These are phyloP conservation scores for Neurospora sp. DNA, from an alignment of 2,329 filamentous ascomycete species.

Conservation along the genomic window DNA sequence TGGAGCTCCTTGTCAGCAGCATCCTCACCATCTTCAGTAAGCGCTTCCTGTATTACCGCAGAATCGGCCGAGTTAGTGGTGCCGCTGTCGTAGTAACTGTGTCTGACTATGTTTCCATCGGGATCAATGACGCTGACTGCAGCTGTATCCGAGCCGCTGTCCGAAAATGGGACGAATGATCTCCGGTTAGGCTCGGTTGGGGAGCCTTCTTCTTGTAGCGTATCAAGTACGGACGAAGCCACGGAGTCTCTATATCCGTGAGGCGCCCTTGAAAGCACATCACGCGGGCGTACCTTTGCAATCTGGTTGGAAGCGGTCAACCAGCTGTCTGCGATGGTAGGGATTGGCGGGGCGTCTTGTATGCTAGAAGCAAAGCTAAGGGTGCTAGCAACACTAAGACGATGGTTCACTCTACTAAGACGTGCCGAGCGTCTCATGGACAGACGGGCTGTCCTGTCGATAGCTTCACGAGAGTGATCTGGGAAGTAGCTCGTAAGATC, in stretches of 20 bases:
- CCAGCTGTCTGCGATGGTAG: constrained; percentile 92
- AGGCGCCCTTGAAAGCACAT: constrained; percentile 36
- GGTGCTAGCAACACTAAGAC: constrained; percentile 88
- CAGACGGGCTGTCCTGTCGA: constrained; percentile 88
- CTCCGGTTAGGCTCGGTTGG: constrained; percentile 80
- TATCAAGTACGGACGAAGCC: constrained; percentile 79
- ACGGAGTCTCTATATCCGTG: constrained; percentile 75
- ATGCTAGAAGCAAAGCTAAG: constrained; percentile 87
- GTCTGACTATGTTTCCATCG: constrained; percentile 58
- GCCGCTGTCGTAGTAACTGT: constrained; percentile 79
- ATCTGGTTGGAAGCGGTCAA: constrained; percentile 52
- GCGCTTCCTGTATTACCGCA: constrained; percentile 73
- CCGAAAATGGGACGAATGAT: constrained; percentile 85
- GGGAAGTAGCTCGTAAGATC: constrained; percentile 97
- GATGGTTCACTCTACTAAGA: constrained; percentile 84
- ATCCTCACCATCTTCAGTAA: constrained; percentile 87
- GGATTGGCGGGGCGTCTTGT: constrained; percentile 87
- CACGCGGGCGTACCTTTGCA: constrained; percentile 37
- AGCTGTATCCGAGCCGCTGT: constrained; percentile 62
- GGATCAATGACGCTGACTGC: constrained; percentile 68
- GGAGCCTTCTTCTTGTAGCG: constrained; percentile 79
- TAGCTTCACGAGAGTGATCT: constrained; percentile 85
- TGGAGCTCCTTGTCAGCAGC: constrained; percentile 76
- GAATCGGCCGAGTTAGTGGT: constrained; percentile 48
- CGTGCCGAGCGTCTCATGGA: constrained; percentile 85